phyloP scores from a whole-genome alignment of 2,329 filamentous ascomycete species.

The Alternaria rosae region DNA sequence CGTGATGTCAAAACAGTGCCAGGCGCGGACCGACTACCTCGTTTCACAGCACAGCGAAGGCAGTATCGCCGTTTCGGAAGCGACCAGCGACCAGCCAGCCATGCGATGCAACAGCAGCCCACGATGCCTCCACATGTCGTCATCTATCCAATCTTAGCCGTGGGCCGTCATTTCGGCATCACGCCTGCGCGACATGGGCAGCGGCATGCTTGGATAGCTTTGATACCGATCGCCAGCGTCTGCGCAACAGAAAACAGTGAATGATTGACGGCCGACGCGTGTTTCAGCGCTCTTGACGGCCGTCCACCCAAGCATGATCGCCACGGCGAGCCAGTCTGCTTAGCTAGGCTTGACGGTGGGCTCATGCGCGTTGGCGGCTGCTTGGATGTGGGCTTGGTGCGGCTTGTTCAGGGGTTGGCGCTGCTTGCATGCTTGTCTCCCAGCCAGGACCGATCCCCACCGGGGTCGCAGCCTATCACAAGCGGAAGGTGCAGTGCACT shows the following conservation, averaged over 20 bases:
- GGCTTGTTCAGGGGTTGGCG: slow-evolving; percentile 20
- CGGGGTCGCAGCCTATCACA: slow-evolving; percentile 1
- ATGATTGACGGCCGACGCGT: slow-evolving; percentile 16
- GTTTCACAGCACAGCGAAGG: background rate
- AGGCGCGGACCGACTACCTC: background rate
- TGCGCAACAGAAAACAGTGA: background rate
- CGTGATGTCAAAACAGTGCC: background rate
- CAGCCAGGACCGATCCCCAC: background rate
- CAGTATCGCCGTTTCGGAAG: slow-evolving; percentile 2
- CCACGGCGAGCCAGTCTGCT: slow-evolving; percentile 11
- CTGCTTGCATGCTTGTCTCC: slow-evolving; percentile 1
- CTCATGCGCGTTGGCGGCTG: slow-evolving; percentile 1
- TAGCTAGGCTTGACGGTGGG: slow-evolving; percentile 6
- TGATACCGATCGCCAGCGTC: slow-evolving; percentile 18
- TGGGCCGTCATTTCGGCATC: slow-evolving; percentile 2
- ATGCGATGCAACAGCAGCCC: background rate
- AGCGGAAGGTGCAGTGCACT: background rate
- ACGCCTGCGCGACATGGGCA: background rate
- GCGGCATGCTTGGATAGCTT: background rate
- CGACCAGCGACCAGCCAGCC: background rate
- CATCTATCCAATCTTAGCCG: slow-evolving; percentile 1
- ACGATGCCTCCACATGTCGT: slow-evolving; percentile 1
- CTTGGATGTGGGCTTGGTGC: slow-evolving; percentile 7
- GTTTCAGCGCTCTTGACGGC: slow-evolving; percentile 13
- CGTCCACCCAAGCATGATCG: slow-evolving; percentile 21